Percentiles rank a stretch among this genome's conserved stretches.
Evolutionary conservation across 2,329 filamentous ascomycete species (phyloP).

Genomic region (Calonectria henricotiae): DNA sequence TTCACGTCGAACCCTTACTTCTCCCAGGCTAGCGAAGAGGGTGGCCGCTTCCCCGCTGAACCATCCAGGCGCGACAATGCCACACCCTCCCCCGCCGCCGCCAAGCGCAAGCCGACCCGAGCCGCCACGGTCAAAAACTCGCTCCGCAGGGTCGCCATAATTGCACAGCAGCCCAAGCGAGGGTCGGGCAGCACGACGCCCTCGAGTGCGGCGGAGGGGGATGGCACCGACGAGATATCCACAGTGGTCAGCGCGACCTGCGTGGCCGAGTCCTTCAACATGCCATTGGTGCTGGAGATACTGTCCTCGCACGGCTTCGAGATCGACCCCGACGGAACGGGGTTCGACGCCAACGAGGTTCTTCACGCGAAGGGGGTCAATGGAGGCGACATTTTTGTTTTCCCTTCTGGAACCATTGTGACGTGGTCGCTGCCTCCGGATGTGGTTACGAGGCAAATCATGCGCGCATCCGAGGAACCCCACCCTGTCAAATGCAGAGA

Average conservation of each 20-base stretch:
- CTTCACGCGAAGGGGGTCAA: conserved; percentile 75
- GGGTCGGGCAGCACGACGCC: conserved; percentile 55
- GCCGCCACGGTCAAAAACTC: conserved; percentile 76
- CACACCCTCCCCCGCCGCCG: conserved; percentile 40
- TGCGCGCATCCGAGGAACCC: conserved; percentile 82
- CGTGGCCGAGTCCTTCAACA: conserved; percentile 76
- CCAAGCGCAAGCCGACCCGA: conserved; percentile 67
- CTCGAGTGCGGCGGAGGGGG: conserved; percentile 20
- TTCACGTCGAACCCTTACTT: conserved; percentile 77
- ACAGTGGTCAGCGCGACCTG: conserved; percentile 73
- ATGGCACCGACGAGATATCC: conserved; percentile 57
- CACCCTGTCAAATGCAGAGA: conserved; percentile 81
- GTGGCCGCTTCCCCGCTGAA: conserved; percentile 44
- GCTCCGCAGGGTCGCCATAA: conserved; percentile 87
- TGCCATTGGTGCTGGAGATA: conserved; percentile 73
- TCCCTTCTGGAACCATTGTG: conserved; percentile 94
- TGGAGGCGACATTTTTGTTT: conserved; percentile 93
- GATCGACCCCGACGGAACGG: conserved; percentile 75
- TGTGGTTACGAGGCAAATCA: conserved; percentile 81
- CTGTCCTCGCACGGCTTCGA: conserved; percentile 73
- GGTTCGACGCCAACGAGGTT: conserved; percentile 75
- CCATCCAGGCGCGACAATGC: conserved; percentile 42
- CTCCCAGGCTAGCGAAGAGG: conserved; percentile 60
- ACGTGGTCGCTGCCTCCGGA: conserved; percentile 90
- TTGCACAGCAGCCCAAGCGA: conserved; percentile 78